These are phyloP conservation scores for Cyberlindnera maritima DNA, from an alignment of 805 yeast genomes.

Conservation along the genomic window DNA sequence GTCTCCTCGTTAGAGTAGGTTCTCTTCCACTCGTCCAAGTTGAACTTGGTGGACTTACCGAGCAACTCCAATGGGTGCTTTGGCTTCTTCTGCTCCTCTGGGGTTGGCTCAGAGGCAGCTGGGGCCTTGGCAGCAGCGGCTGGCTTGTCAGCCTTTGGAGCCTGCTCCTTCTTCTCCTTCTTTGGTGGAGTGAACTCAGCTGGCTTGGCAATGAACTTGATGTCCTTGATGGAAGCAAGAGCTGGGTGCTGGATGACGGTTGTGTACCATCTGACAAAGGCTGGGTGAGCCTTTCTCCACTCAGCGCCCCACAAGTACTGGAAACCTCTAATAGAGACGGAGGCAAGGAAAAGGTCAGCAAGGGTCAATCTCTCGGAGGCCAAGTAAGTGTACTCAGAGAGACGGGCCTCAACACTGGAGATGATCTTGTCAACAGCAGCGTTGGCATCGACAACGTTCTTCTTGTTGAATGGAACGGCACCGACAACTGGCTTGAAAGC, in stretches of 20 bases:
- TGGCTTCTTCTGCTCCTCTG: slow-evolving; percentile 61
- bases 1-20: slow-evolving; percentile 96
- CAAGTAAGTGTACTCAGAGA: slow-evolving; percentile 59
- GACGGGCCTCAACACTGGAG: slow-evolving; percentile 52
- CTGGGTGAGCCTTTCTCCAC: slow-evolving; percentile 64
- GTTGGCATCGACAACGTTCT: slow-evolving; percentile 46
- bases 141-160: slow-evolving; percentile 32
- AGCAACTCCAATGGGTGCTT: slow-evolving; percentile 89
- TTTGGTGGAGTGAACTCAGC: slow-evolving; percentile 69
- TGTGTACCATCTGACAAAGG: slow-evolving; percentile 67
- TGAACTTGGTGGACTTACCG: slow-evolving; percentile 64
- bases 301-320: slow-evolving; percentile 56
- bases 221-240: slow-evolving; percentile 47
- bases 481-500: slow-evolving; percentile 66
- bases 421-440: slow-evolving; percentile 36
- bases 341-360: slow-evolving; percentile 63
- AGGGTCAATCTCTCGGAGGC: slow-evolving; percentile 64
- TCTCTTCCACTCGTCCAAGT: slow-evolving; percentile 94
- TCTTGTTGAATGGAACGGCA: slow-evolving; percentile 73
- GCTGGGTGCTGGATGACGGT: slow-evolving; percentile 48
- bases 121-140: slow-evolving; percentile 35
- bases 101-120: slow-evolving; percentile 34
- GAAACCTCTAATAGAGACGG: slow-evolving; percentile 53
- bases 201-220: slow-evolving; percentile 63
- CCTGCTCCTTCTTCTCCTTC: slow-evolving; percentile 49